A percentile compares a stretch with the other conserved stretches of the same genome.
Evolutionary conservation across 441 rosid species (phyloP).

Genomic region (Jatropha podagrica): DNA sequence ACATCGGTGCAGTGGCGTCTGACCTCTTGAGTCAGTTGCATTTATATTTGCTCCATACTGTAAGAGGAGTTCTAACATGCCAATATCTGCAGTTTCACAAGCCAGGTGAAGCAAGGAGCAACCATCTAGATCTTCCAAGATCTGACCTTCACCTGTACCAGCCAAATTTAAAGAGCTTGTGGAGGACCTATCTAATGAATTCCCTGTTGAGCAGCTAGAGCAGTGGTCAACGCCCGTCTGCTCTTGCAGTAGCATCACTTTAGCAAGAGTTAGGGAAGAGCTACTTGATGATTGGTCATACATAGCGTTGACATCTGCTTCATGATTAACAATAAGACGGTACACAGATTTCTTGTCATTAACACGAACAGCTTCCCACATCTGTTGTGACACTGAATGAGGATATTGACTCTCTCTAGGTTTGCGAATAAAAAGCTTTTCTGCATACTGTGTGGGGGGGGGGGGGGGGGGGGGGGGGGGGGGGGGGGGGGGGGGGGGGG

Average conservation of each 20-base stretch:
- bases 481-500: no score
- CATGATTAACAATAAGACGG: slow-evolving; percentile 74
- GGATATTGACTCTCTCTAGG: slow-evolving; percentile 59
- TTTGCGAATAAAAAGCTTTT: slow-evolving; percentile 82
- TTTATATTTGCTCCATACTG: slow-evolving; percentile 95
- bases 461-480: no score
- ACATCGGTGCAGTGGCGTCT: slow-evolving; percentile 78
- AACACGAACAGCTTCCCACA: slow-evolving; percentile 87
- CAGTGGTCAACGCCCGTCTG: slow-evolving; percentile 54
- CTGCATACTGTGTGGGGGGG: slow-evolving; percentile 88
- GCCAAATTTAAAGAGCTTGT: slow-evolving; percentile 54
- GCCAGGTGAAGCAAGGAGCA: slow-evolving; percentile 94
- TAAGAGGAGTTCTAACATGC: slow-evolving; percentile 97
- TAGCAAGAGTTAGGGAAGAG: slow-evolving; percentile 80
- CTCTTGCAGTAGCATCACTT: slow-evolving; percentile 80
- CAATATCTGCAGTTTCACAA: slow-evolving; percentile 91
- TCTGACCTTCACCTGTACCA: slow-evolving; percentile 47
- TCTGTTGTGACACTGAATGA: slow-evolving; percentile 61
- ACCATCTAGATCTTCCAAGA: slow-evolving; percentile 63
- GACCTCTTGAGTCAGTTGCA: slow-evolving; percentile 73
- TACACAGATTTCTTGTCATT: slow-evolving; percentile 96
- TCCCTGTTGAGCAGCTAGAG: slow-evolving; percentile 52
- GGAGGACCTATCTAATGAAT: slow-evolving; percentile 65
- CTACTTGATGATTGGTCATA: slow-evolving; percentile 60
- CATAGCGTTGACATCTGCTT: slow-evolving; percentile 67